phyloP scores from a whole-genome alignment of 1,139 yeast species.

The Zygoascus sp. region DNA sequence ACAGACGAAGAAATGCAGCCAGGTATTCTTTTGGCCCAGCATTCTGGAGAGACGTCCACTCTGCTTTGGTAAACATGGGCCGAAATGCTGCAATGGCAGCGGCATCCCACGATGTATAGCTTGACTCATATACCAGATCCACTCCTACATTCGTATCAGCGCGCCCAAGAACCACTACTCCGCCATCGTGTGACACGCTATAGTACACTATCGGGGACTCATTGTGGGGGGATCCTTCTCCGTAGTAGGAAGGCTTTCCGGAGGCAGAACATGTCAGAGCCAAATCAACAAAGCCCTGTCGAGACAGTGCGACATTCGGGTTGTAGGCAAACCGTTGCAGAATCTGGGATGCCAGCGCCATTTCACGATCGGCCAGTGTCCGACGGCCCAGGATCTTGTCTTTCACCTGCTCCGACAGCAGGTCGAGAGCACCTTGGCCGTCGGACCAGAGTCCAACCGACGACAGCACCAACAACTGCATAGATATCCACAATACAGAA shows the following conservation, averaged over 20 bases:
- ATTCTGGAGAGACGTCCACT: neutral
- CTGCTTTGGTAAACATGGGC: neutral
- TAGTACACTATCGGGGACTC: no score
- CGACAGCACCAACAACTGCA: neutral
- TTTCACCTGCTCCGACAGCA: neutral
- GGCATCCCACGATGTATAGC: neutral
- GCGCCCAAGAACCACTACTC: neutral
- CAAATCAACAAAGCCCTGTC: neutral
- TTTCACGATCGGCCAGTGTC: neutral
- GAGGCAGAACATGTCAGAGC: neutral
- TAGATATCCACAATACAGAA: neutral
- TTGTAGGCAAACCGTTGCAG: neutral
- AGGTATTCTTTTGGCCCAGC: neutral
- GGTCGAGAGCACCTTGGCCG: neutral
- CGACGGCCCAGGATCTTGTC: neutral
- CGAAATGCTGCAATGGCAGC: neutral
- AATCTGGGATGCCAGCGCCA: neutral
- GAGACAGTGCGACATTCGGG: neutral
- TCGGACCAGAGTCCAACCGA: neutral
- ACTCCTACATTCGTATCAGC: neutral
- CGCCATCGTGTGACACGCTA: constrained; percentile 1
- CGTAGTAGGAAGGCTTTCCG: neutral
- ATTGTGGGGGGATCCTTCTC: no score
- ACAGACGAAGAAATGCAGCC: constrained; percentile 2
- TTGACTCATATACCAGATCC: neutral